Evolutionary conservation across 352 stramenopile genomes (phyloP), one percentile per base, ranked within the genome.

Genomic region (Pythium insidiosum): DNA sequence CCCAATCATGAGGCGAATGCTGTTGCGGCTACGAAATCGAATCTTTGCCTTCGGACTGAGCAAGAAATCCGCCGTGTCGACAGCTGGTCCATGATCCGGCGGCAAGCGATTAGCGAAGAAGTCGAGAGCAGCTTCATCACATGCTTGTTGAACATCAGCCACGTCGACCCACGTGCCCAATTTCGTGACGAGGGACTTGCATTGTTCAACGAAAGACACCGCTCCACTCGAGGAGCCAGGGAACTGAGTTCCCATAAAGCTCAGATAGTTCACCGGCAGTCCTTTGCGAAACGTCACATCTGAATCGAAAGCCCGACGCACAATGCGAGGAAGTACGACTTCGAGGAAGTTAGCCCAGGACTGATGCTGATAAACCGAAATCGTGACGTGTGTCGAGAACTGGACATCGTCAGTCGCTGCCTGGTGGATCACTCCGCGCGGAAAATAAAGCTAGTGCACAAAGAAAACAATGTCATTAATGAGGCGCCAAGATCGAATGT

Each of bases 331-430:
- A 5, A 94, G 62, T 15, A 73, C 67, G 22, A 92, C 61, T 52
- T 94, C 79, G 42, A 94, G 41, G 47, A 94, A 94, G 53, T 94
- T 92, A 7, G 77, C 77, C 82, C 82, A 94, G 15, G 82, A 84
- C 34, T 81, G 85, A 63, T 91, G 82, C 50, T 94, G 82, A 43
- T 94, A 94, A n/a, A 90, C 71, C 0, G 79, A 92, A 36, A 94
- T 76, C 1, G 82, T 92, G 47, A 94, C 75, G 50, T 94, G 82
- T 16, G 82, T 94, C 12, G 82, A 94, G 44, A 94, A 92, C 42
- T 80, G 34, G 25, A 72, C 62, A 18, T 84, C 58, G 30, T 85
- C 71, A 22, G 82, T 92, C 33, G 56, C 84, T 18, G 82, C 82
- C 54, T 94, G 66, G 45, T 94, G 82, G 16, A 94, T 55, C 19